These are phyloP conservation scores for Penicillium waksmanii DNA, from an alignment of 495 filamentous ascomycete genomes.

Conservation along the genomic window DNA sequence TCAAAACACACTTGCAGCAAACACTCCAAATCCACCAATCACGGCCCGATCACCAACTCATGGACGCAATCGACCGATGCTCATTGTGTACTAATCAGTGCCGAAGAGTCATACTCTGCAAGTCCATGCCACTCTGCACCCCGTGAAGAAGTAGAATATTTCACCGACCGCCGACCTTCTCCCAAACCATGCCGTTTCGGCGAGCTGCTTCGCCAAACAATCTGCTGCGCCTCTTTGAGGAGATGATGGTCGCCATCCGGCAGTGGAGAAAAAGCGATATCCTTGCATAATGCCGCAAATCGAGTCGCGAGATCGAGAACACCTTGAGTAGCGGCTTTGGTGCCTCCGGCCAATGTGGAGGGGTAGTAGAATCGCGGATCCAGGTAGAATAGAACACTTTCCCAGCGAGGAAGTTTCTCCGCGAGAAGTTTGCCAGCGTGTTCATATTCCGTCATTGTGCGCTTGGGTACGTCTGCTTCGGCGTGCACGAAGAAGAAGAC, in stretches of 20 bases:
- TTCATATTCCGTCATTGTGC: constrained; percentile 39
- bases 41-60: background rate
- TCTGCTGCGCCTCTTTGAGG: constrained; percentile 32
- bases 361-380: constrained; percentile 46
- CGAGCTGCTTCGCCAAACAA: constrained; percentile 25
- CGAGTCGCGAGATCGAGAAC: constrained; percentile 37
- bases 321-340: constrained; percentile 36
- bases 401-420: constrained; percentile 33
- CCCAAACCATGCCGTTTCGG: constrained; percentile 11
- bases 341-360: constrained; percentile 29
- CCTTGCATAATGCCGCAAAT: constrained; percentile 31
- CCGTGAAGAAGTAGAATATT: background rate
- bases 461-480: constrained; percentile 41
- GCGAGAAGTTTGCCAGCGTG: constrained; percentile 27
- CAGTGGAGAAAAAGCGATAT: constrained; percentile 39
- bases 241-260: constrained; percentile 30
- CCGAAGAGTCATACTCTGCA: background rate
- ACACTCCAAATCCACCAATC: background rate
- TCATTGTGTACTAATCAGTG: background rate
- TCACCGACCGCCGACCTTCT: background rate
- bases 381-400: constrained; percentile 37
- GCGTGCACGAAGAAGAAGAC: constrained; percentile 47
- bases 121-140: background rate
- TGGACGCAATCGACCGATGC: background rate
- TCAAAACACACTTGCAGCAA: background rate